Percentiles rank a stretch among this genome's conserved stretches.
Conservation (phyloP, 331 rosid species). For the Telfairia occidentalis region DNA sequence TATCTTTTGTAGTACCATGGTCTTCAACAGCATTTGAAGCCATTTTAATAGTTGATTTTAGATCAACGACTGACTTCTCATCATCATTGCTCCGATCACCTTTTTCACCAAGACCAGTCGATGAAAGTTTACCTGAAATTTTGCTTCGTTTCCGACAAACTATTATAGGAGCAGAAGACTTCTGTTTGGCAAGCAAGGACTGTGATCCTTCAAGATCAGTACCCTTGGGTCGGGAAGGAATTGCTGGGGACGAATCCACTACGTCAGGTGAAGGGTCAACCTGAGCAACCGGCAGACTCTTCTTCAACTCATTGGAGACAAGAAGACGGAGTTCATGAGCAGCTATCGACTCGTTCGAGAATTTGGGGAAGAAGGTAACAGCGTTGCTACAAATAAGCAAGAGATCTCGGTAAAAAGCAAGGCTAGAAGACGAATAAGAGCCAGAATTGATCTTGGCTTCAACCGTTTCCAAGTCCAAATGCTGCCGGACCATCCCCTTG, state of each 20-base stretch:
- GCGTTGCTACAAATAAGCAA: slow-evolving; percentile 54
- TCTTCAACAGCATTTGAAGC: slow-evolving; percentile 33
- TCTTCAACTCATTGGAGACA: slow-evolving; percentile 27
- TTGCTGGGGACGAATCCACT: slow-evolving; percentile 14
- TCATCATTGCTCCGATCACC: slow-evolving; percentile 19
- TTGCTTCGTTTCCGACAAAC: slow-evolving; percentile 65
- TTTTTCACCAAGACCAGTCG: slow-evolving; percentile 28
- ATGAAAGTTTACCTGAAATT: slow-evolving; percentile 34
- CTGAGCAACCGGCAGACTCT: slow-evolving; percentile 15
- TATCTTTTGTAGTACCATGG: slow-evolving; percentile 4
- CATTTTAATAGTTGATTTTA: slow-evolving; percentile 33
- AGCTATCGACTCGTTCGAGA: slow-evolving; percentile 29
- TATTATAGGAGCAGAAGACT: slow-evolving; percentile 42
- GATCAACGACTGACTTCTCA: slow-evolving; percentile 31
- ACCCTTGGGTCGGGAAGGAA: slow-evolving; percentile 24
- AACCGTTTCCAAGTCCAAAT: slow-evolving; percentile 45
- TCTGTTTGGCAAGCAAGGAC: slow-evolving; percentile 40
- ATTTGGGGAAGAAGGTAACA: slow-evolving; percentile 40
- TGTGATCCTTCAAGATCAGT: slow-evolving; percentile 33
- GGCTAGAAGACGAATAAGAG: slow-evolving; percentile 28
- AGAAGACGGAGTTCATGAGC: slow-evolving; percentile 39
- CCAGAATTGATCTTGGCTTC: slow-evolving; percentile 38
- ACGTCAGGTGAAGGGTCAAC: slow-evolving; percentile 15
- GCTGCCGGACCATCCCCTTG: slow-evolving; percentile 42
- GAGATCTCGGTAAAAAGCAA: slow-evolving; percentile 50